Evolutionary conservation across 257 asterid genomes (phyloP), one percentile per base, ranked within the genome.

Genomic region (Orobanche coerulescens): DNA sequence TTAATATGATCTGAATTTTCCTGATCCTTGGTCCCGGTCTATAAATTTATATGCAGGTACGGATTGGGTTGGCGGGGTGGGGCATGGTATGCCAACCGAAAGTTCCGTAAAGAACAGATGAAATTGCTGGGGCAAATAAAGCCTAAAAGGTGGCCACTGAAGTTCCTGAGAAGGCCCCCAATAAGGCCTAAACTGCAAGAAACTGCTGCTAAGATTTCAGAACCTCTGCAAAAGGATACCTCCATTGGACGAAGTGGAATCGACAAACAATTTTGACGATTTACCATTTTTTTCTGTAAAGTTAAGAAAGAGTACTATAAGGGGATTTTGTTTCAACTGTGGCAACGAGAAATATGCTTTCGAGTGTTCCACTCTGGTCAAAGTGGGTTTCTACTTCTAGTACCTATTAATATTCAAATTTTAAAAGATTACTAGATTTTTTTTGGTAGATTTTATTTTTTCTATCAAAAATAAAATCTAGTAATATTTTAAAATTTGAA

Each of bases 61-160:
- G 73, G 81, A 40, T 78, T 87, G 77, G 97, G 97, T 44, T 90
- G 94, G 95, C 87, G 96, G 6, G 85, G 97, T 16, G 96, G 96
- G 59, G 82, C 72, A 63, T 83, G 91, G 96, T 90, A 67, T 16
- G 67, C 84, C 23, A 72, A 75, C 74, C 75, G 84, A 37, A 78
- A 69, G 72, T 75, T 82, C 51, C 58, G 84, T 60, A 80, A 59
- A 73, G 94, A 90, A 66, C 95, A 90, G 72, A 81, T 81, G 96
- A 90, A 80, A 68, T 69, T 79, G 31, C 47, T 84, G 63, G 90
- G 87, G 11, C 92, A 77, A 56, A 61, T 81, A 51, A 84, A 81
- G 68, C 87, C 87, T n/a, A 80, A 67, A 77, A 75, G 73, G 40
- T 84, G 93, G 87, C 82, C 82, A 1, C 81, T 85, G 46, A 83